These are phyloP conservation scores for Cyberlindnera euphorbiiphila DNA, from an alignment of 805 yeast genomes.

Conservation along the genomic window DNA sequence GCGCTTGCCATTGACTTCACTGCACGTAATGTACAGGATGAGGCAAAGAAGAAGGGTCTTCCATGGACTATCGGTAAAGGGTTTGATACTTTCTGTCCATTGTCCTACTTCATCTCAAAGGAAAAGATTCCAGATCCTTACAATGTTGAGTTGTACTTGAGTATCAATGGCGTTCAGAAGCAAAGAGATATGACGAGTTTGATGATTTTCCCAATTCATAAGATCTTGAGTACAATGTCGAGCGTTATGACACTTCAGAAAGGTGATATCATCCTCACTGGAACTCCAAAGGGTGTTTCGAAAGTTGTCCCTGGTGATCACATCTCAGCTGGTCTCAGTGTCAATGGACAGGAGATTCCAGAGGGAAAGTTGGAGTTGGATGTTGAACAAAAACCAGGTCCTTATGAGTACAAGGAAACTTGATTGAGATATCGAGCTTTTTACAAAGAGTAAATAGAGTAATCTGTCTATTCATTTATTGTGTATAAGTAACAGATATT, in stretches of 20 bases:
- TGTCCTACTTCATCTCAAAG: constrained; percentile 72
- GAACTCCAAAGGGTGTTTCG: constrained; percentile 99
- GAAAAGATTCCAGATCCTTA: constrained; percentile 66
- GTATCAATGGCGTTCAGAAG: constrained; percentile 63
- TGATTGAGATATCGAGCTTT: constrained; percentile 7
- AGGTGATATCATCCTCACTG: constrained; percentile 90
- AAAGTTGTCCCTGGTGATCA: constrained; percentile 72
- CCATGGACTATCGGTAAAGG: constrained; percentile 99
- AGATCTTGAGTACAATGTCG: constrained; percentile 75
- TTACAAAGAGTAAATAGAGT: neutral
- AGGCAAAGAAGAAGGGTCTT: constrained; percentile 86
- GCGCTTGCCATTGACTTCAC: constrained; percentile 91
- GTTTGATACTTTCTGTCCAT: constrained; percentile 90
- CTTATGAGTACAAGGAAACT: constrained; percentile 49
- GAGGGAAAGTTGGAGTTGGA: constrained; percentile 36
- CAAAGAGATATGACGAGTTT: constrained; percentile 75
- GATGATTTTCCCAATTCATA: constrained; percentile 87
- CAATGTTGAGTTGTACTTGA: constrained; percentile 56
- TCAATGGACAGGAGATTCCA: constrained; percentile 52
- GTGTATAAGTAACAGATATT: too few relatives aligned
- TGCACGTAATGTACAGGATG: constrained; percentile 93
- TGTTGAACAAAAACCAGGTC: constrained; percentile 50
- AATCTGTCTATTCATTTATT: too few relatives aligned
- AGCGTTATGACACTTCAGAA: constrained; percentile 86
- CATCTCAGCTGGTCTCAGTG: constrained; percentile 57